Evolutionary conservation across 345 rosid species (phyloP).

Genomic region (Combretum micranthum): DNA sequence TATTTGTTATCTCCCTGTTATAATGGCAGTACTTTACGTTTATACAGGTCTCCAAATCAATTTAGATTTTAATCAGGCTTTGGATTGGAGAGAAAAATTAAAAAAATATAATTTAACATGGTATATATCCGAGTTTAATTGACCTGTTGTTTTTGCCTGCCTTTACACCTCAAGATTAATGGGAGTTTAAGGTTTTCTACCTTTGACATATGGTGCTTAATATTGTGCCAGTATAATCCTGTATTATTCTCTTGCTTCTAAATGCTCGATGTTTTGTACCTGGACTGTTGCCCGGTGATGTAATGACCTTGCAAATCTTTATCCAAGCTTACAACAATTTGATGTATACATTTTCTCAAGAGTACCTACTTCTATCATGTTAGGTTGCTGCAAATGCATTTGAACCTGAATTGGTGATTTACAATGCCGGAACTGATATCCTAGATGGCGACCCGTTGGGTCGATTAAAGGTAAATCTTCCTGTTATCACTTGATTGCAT

Average conservation of each 20-base stretch:
- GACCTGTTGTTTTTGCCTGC: background rate
- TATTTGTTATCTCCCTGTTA: constrained; percentile 11
- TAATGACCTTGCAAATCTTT: too few relatives aligned
- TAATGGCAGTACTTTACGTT: background rate
- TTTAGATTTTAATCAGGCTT: background rate
- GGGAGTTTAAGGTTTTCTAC: too few relatives aligned
- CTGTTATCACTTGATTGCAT: background rate
- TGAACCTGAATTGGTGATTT: constrained; percentile 71
- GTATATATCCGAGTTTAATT: too few relatives aligned
- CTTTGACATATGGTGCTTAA: too few relatives aligned
- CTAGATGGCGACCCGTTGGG: constrained; percentile 97
- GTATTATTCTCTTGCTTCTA: too few relatives aligned
- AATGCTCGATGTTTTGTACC: too few relatives aligned
- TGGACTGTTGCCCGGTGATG: too few relatives aligned
- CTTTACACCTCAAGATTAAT: background rate
- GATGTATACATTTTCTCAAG: too few relatives aligned
- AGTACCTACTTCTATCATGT: constrained; percentile 5
- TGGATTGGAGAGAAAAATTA: too few relatives aligned
- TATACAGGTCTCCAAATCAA: background rate
- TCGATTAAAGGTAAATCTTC: constrained; percentile 55
- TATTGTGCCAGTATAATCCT: too few relatives aligned
- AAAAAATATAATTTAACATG: too few relatives aligned
- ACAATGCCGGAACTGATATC: constrained; percentile 97
- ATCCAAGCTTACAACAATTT: too few relatives aligned
- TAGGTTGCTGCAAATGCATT: constrained; percentile 65